Conservation (phyloP, 768 basidiomycete species). For the Candolleomyces efflorescens region DNA sequence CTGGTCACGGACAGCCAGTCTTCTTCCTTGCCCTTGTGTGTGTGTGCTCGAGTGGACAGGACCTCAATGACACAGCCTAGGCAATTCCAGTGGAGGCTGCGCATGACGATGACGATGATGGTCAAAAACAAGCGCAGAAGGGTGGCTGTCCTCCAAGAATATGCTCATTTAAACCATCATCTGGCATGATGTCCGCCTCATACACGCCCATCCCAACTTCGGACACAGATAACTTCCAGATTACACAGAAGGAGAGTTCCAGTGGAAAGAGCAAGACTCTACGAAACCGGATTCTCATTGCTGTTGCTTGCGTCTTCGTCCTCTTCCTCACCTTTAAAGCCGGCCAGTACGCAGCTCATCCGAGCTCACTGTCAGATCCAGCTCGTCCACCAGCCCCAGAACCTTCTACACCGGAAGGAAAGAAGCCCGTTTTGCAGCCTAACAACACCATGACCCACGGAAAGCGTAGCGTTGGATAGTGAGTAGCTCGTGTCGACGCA, state of each 20-base stretch:
- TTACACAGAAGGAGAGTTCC: background rate
- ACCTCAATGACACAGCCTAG: constrained; percentile 6
- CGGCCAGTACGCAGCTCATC: constrained; percentile 34
- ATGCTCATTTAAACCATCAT: constrained; percentile 16
- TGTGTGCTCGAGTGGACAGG: background rate
- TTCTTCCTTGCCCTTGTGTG: background rate
- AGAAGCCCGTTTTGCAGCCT: constrained; percentile 1
- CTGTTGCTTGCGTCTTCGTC: constrained; percentile 29
- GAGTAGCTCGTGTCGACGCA: constrained; percentile 24
- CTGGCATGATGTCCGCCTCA: constrained; percentile 14
- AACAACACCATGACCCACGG: constrained; percentile 33
- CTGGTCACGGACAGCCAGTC: no score
- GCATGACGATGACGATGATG: background rate
- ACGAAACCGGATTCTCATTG: constrained; percentile 29
- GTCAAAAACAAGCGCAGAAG: background rate
- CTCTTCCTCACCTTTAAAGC: constrained; percentile 39
- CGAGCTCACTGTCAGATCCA: constrained; percentile 1
- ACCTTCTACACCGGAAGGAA: background rate
- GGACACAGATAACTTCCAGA: constrained; percentile 16
- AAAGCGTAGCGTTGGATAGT: constrained; percentile 83
- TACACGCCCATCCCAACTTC: constrained; percentile 20
- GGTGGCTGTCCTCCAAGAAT: constrained; percentile 15
- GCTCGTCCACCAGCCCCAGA: background rate
- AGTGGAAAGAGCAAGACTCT: constrained; percentile 4
- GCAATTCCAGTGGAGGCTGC: constrained; percentile 15